Percentiles rank a stretch among this genome's conserved stretches.
These are phyloP conservation scores for Artomyces pyxidatus DNA, from an alignment of 768 basidiomycete species.

Conservation along the genomic window DNA sequence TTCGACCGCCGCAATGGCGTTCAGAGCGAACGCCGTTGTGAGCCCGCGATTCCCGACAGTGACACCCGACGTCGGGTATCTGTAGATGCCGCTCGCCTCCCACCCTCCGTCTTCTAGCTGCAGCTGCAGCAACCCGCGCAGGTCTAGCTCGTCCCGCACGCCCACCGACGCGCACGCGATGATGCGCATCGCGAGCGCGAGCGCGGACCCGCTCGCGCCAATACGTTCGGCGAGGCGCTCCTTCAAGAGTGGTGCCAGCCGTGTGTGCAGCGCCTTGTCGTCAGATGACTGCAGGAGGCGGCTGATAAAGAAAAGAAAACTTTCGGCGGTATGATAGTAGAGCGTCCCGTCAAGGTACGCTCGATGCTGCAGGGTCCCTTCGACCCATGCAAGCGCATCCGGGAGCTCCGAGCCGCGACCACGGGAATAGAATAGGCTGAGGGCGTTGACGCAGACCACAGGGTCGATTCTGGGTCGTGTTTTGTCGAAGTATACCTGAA, in stretches of 20 bases:
- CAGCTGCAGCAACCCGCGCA: slow-evolving; percentile 34
- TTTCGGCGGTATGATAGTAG: slow-evolving; percentile 44
- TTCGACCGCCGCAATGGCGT: slow-evolving; percentile 40
- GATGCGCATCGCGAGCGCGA: slow-evolving; percentile 52
- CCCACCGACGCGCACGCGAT: slow-evolving; percentile 34
- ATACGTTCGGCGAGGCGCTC: slow-evolving; percentile 42
- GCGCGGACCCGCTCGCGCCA: slow-evolving; percentile 39
- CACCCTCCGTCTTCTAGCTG: slow-evolving; percentile 51
- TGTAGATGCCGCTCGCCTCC: slow-evolving; percentile 51
- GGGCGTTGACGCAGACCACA: slow-evolving; percentile 41
- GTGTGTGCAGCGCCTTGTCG: slow-evolving; percentile 27
- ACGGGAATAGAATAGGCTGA: slow-evolving; percentile 44
- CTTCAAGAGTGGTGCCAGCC: slow-evolving; percentile 32
- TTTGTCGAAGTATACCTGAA: slow-evolving; percentile 45
- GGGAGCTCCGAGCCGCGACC: slow-evolving; percentile 39
- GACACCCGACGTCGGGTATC: slow-evolving; percentile 39
- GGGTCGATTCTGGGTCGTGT: slow-evolving; percentile 44
- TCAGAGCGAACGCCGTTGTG: slow-evolving; percentile 46
- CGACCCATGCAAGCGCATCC: slow-evolving; percentile 39
- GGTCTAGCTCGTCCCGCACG: slow-evolving; percentile 35
- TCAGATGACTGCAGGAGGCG: slow-evolving; percentile 32
- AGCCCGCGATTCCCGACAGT: slow-evolving; percentile 47
- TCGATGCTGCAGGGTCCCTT: slow-evolving; percentile 41
- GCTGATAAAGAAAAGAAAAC: slow-evolving; percentile 42
- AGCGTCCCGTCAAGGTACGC: slow-evolving; percentile 48